phyloP scores from a whole-genome alignment of 2,329 filamentous ascomycete genomes.

The Arthrobotrys conoides region DNA sequence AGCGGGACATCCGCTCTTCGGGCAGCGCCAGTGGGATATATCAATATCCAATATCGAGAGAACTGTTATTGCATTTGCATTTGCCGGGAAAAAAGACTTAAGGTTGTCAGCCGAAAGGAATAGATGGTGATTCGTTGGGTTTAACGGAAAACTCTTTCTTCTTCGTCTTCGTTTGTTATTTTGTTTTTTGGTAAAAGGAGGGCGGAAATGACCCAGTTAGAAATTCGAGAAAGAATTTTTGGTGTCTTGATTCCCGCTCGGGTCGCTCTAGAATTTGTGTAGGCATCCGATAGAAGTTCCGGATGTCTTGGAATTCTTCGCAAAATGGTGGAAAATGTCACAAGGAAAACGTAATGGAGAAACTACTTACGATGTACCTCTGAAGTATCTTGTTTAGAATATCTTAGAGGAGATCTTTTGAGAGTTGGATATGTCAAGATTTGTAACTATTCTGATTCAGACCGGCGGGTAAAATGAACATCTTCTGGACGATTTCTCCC shows the following conservation, averaged over 20 bases:
- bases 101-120: conserved; percentile 26
- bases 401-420: neutral
- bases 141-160: neutral
- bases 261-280: neutral
- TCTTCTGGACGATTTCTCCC: neutral
- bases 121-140: neutral
- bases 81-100: neutral
- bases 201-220: conserved; percentile 14
- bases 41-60: neutral
- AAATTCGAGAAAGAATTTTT: conserved; percentile 7
- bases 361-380: neutral
- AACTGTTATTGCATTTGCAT: conserved; percentile 1
- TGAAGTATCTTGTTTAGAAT: conserved; percentile 10
- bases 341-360: conserved; percentile 1
- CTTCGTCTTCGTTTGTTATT: neutral
- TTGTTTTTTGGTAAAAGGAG: neutral
- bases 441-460: neutral
- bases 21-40: conserved; percentile 6
- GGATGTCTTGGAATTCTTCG: conserved; percentile 1
- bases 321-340: neutral
- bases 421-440: no score
- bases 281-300: neutral
- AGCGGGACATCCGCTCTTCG: conserved; percentile 9
- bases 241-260: conserved; percentile 24
- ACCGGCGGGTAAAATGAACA: conserved; percentile 9